These are phyloP conservation scores for Carex cristatella DNA, from an alignment of 176 grass and related monocot genomes.

Conservation along the genomic window DNA sequence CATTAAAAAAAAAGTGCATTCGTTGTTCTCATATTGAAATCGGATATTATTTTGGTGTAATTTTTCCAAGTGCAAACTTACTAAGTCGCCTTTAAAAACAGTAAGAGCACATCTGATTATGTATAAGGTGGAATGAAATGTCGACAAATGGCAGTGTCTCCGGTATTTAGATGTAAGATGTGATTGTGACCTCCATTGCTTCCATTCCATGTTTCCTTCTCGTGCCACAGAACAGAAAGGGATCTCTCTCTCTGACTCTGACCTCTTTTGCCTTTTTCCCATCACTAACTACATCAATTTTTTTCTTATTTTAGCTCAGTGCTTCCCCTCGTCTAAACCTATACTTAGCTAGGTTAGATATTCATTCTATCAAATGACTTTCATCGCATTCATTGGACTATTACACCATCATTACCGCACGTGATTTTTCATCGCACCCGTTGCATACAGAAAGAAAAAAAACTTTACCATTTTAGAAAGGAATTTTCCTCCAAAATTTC, in stretches of 20 bases:
- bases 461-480: too few relatives aligned
- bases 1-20: too few relatives aligned
- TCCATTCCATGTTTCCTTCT: background rate
- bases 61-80: background rate
- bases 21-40: background rate
- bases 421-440: background rate
- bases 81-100: background rate
- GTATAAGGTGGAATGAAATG: background rate
- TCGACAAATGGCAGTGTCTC: constrained; percentile 1
- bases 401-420: background rate
- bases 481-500: too few relatives aligned
- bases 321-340: constrained; percentile 10
- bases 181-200: constrained; percentile 16
- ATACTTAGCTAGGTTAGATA: constrained; percentile 18
- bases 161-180: background rate
- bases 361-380: constrained; percentile 9
- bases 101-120: too few relatives aligned
- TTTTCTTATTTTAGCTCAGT: background rate
- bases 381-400: background rate
- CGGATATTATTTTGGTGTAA: background rate
- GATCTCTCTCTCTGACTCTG: constrained; percentile 11
- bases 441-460: too few relatives aligned
- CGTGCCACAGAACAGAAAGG: constrained; percentile 10
- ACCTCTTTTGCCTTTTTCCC: background rate
- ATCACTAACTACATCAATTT: background rate